Percentiles rank a stretch among this genome's conserved stretches.
phyloP scores from a whole-genome alignment of 192 early-diverging fungal species.

The Coemansia sp. region DNA sequence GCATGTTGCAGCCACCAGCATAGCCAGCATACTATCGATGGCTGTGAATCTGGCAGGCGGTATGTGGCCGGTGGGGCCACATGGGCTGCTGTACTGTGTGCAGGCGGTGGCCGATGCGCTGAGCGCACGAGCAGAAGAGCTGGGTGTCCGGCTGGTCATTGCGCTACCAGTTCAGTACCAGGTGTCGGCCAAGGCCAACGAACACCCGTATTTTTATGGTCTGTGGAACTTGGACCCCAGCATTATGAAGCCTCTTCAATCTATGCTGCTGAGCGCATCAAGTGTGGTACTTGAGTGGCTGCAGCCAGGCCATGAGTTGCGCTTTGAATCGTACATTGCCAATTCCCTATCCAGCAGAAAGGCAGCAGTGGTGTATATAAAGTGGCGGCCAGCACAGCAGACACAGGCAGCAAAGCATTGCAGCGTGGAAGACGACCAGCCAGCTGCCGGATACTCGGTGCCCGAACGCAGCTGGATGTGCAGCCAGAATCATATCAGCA shows the following conservation, averaged over 20 bases:
- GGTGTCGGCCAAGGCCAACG: conserved; percentile 3
- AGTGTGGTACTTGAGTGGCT: conserved; percentile 31
- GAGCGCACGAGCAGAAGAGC: conserved; percentile 34
- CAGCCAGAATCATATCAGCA: background rate
- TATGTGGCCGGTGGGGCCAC: background rate
- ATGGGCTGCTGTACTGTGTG: conserved; percentile 15
- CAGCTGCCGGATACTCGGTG: conserved; percentile 9
- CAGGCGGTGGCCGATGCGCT: conserved; percentile 39
- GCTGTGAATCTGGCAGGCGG: conserved; percentile 14
- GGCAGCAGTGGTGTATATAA: conserved; percentile 14
- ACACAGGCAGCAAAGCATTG: background rate
- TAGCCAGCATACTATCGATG: conserved; percentile 23
- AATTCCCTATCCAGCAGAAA: background rate
- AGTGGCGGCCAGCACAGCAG: conserved; percentile 9
- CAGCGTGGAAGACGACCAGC: conserved; percentile 7
- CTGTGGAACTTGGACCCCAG: conserved; percentile 11
- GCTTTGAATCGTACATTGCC: conserved; percentile 13
- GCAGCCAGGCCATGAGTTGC: conserved; percentile 18
- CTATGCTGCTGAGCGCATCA: conserved; percentile 24
- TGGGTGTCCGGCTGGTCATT: conserved; percentile 17
- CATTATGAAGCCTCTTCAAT: conserved; percentile 17
- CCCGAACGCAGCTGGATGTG: background rate
- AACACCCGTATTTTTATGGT: conserved; percentile 13
- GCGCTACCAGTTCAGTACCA: conserved; percentile 19
- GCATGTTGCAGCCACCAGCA: conserved; percentile 22